These are phyloP conservation scores for Neocatenulostroma microsporum DNA, from an alignment of 2,329 filamentous ascomycete species.

Conservation along the genomic window DNA sequence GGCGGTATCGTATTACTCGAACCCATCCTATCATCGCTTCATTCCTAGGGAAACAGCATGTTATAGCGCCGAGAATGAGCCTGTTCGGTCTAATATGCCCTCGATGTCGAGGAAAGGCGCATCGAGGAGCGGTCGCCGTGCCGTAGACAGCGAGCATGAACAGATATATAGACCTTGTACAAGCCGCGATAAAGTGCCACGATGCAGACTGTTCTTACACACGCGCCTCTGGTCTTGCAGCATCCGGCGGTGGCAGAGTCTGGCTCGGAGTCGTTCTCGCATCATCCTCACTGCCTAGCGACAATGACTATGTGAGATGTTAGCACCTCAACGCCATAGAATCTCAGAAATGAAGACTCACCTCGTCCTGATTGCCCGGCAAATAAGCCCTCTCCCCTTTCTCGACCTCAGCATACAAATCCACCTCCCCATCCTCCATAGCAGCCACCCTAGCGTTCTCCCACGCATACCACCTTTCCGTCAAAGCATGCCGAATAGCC, in stretches of 20 bases:
- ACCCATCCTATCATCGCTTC: too few relatives aligned
- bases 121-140: too few relatives aligned
- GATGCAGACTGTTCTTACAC: too few relatives aligned
- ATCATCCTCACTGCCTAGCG: slow-evolving; percentile 7
- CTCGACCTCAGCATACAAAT: slow-evolving; percentile 41
- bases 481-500: slow-evolving; percentile 74
- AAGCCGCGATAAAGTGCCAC: too few relatives aligned
- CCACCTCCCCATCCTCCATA: slow-evolving; percentile 58
- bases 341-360: slow-evolving; percentile 76
- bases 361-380: slow-evolving; percentile 10
- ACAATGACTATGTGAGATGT: not conserved
- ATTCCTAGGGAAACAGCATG: too few relatives aligned
- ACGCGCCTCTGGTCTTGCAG: too few relatives aligned
- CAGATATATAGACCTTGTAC: too few relatives aligned
- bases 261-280: slow-evolving; percentile 2
- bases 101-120: too few relatives aligned
- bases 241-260: not conserved
- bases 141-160: too few relatives aligned
- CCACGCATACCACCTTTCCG: slow-evolving; percentile 84
- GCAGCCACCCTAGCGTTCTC: slow-evolving; percentile 64
- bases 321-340: slow-evolving; percentile 61
- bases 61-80: too few relatives aligned
- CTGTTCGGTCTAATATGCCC: too few relatives aligned
- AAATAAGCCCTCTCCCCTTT: slow-evolving; percentile 23
- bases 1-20: too few relatives aligned